Evolutionary conservation across 495 filamentous ascomycete species (phyloP), one percentile per base, ranked within the genome.

Genomic region (Neurospora africana): DNA sequence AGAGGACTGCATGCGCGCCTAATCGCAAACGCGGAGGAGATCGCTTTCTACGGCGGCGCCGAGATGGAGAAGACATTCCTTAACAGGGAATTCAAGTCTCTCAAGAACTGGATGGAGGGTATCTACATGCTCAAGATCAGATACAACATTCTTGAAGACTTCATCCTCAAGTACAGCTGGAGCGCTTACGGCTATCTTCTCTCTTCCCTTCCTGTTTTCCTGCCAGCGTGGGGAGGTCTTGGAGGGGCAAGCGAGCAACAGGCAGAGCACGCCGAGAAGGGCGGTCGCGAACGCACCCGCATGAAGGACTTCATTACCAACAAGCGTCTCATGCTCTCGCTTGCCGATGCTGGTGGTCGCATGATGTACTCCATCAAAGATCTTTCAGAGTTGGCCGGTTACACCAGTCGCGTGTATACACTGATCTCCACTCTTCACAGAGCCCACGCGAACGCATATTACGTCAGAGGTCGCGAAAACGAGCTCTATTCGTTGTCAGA

Each of bases 281-380:
- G 82, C 43, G 87, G 88, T 36, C 88, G 91, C 17, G 93, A 97
- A 79, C 88, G 90, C 40, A 86, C 87, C 71, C 91, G 96, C 38
- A 98, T 98, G 95, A 94, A 95, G 83, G 91, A 95, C n/a, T 99
- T 99, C 81, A 97, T 99, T 82, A 98, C 95, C 19, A 99, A 99
- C 81, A 98, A 98, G 81, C 91, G 96, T 2, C 88, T 99, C 70
- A 98, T 99, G 96, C 88, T 99, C 36, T 98, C 95, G 23, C 87
- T 98, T 19, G 96, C 96, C 5, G 96, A 99, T 80, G 96, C 96
- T 10, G 96, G 96, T 70, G 94, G 94, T 27, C 87, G 96, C 41
- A 95, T 99, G 91, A 99, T 99, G 96, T 98, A 98, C 83, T 93
- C 91, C 74, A 94, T 99, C 83, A 99, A 99, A 83, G 96, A 99